Conservation (phyloP, 805 yeast species). For the Saccharomycopsis sp. region DNA sequence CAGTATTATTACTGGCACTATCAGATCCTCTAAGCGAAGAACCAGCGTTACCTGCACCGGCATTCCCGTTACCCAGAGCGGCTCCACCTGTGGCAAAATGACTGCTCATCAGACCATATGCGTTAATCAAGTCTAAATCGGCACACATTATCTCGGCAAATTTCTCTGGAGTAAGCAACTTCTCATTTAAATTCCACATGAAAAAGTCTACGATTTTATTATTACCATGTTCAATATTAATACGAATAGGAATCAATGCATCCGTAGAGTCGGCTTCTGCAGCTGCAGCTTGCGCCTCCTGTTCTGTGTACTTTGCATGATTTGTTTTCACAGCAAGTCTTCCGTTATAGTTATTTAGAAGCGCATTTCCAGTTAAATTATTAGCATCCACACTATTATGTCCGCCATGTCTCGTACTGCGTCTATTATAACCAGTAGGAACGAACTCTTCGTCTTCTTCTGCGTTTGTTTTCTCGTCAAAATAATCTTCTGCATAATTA, state of each 20-base stretch:
- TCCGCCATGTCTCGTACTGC: conserved; percentile 4
- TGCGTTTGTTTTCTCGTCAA: conserved; percentile 42
- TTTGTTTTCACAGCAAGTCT: conserved; percentile 37
- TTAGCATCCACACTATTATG: conserved; percentile 22
- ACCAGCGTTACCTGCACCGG: not conserved
- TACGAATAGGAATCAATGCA: conserved; percentile 56
- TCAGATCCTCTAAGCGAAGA: not conserved
- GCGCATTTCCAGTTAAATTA: conserved; percentile 22
- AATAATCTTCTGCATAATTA: conserved; percentile 76
- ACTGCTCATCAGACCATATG: conserved; percentile 24
- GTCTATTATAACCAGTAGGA: conserved; percentile 9
- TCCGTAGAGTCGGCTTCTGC: conserved; percentile 27
- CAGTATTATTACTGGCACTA: not conserved
- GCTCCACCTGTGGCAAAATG: not conserved
- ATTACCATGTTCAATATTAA: conserved; percentile 53
- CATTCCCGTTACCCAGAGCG: not conserved
- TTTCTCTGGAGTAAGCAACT: conserved; percentile 62
- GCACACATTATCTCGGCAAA: conserved; percentile 70
- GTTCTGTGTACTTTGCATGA: conserved; percentile 29
- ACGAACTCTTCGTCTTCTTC: conserved; percentile 22
- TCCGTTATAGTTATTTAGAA: conserved; percentile 31
- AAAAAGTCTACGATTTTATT: conserved; percentile 55
- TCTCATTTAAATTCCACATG: conserved; percentile 68
- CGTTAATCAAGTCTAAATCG: conserved; percentile 74
- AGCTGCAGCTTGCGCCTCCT: conserved; percentile 23